Conservation (phyloP, 2,329 filamentous ascomycete species). For the Akanthomyces dipterigenus region DNA sequence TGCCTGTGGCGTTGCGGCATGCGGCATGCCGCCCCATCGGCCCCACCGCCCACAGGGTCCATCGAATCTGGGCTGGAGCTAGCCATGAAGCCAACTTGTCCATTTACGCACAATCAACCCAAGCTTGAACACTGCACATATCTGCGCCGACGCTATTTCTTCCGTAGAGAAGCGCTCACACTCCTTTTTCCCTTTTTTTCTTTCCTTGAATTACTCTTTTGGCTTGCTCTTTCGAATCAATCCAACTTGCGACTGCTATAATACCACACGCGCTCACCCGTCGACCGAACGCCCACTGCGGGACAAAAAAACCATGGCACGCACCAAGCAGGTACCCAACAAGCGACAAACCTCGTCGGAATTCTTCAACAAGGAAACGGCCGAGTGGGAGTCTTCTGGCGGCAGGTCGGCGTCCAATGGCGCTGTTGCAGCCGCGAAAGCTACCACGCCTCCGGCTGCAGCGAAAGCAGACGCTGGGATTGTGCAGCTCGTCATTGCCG, state of each 20-base stretch:
- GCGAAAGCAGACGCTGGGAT: conserved; percentile 50
- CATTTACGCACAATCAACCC: not conserved
- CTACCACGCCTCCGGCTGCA: conserved; percentile 16
- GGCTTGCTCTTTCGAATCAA: not conserved
- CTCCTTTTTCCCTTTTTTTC: not conserved
- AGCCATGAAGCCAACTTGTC: conserved; percentile 11
- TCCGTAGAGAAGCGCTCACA: not conserved
- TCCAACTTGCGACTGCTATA: not conserved
- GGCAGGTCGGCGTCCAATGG: conserved; percentile 24
- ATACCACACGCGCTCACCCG: not conserved
- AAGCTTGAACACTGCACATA: not conserved
- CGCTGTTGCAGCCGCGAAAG: conserved; percentile 17
- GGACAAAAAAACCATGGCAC: conserved; percentile 48
- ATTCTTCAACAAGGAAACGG: conserved; percentile 46
- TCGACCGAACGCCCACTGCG: not conserved
- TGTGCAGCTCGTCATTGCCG: conserved; percentile 73
- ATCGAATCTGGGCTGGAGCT: not conserved
- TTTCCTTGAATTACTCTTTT: not conserved
- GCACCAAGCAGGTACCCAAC: conserved; percentile 62
- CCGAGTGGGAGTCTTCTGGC: conserved; percentile 27
- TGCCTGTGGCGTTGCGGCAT: not conserved
- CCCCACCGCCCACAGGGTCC: conserved; percentile 6
- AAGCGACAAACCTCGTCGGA: conserved; percentile 62
- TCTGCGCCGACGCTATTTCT: not conserved
- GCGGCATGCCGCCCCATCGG: no score